Evolutionary conservation across 139 green algal species (phyloP), one percentile per base, ranked within the genome.

Genomic region (Chlorella sp.): DNA sequence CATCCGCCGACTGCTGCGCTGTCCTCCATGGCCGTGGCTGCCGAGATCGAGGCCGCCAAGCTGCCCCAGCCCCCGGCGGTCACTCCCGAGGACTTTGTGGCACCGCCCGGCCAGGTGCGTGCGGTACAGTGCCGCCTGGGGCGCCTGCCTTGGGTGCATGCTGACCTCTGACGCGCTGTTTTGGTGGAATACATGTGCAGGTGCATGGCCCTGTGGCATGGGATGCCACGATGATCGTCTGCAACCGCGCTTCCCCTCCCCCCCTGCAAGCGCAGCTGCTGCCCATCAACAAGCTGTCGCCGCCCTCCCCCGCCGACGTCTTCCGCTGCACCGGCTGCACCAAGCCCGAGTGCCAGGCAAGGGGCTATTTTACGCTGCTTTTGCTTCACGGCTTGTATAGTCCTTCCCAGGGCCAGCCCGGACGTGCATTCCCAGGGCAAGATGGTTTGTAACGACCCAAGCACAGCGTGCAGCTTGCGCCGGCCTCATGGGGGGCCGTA

Each of bases 301-400:
- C 84, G 41, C 38, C 51, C 13, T 48, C 81, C 34, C 73, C 89
- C 1, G 80, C 79, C 9, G 94, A 97, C 40, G 87, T 92, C 1
- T 98, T 93, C 77, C 88, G 92, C 0, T 98, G 95, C 86, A 86
- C 89, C 34, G 93, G 94, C 43, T 98, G 95, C 88, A 92, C 84
- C 3, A 76, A 84, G 70, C 44, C 84, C 3, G 94, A 90, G n/a
- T 98, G 95, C 84, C 90, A 94, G 78, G 78, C 51, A 60, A 24
- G 51, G 13, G 4, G 51, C 11, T 60, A 3, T 60, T 11, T 20
- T 60, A n/a, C n/a, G n/a, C n/a, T n/a, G n/a, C n/a, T n/a, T n/a
- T n/a, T n/a, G n/a, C n/a, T n/a, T 73, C 24, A 6, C 8, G 6
- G 24, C 30, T 54, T 43, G 67, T 11, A 8, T 28, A 32, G 22